phyloP scores from a whole-genome alignment of 2,329 filamentous ascomycete species.

The Sphaerostilbella broomeana region DNA sequence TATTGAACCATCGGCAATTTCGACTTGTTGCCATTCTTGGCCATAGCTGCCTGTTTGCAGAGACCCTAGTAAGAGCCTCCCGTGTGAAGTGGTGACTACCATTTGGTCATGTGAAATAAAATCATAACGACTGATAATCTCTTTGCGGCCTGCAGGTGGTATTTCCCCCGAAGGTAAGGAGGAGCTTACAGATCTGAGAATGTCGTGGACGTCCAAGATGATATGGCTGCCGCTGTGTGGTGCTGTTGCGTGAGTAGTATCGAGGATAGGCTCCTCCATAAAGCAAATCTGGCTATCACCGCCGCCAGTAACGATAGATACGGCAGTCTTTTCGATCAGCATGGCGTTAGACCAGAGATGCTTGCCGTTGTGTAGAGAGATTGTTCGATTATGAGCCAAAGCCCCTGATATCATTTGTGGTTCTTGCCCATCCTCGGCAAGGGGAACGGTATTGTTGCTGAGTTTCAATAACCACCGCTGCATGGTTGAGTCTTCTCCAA shows the following conservation, averaged over 20 bases:
- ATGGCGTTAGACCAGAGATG: slow-evolving; percentile 76
- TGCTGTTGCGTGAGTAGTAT: too few relatives aligned
- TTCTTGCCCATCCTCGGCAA: slow-evolving; percentile 4
- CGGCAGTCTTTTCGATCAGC: slow-evolving; percentile 22
- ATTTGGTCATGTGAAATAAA: slow-evolving; percentile 50
- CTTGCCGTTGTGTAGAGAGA: slow-evolving; percentile 71
- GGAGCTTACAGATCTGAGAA: slow-evolving; percentile 18
- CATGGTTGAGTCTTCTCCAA: slow-evolving; percentile 76
- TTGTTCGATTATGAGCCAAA: slow-evolving; percentile 48
- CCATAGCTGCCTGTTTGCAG: slow-evolving; percentile 19
- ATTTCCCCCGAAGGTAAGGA: slow-evolving; percentile 2
- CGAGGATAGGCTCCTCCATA: slow-evolving; percentile 28
- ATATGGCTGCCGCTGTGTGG: slow-evolving; percentile 11
- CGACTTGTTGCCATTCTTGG: slow-evolving; percentile 39
- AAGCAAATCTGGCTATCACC: slow-evolving; percentile 66
- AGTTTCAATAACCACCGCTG: slow-evolving; percentile 61
- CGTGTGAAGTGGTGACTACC: slow-evolving; percentile 53
- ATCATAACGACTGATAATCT: slow-evolving; percentile 55
- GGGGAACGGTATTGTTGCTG: slow-evolving; percentile 1
- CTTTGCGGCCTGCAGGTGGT: slow-evolving; percentile 17
- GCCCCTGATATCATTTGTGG: slow-evolving; percentile 13
- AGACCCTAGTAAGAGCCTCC: slow-evolving; percentile 47
- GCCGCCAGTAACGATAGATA: slow-evolving; percentile 66
- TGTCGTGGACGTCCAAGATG: slow-evolving; percentile 28
- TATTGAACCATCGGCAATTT: slow-evolving; percentile 27